phyloP scores from a whole-genome alignment of 164 flowering plant species.

The Malania oleifera region DNA sequence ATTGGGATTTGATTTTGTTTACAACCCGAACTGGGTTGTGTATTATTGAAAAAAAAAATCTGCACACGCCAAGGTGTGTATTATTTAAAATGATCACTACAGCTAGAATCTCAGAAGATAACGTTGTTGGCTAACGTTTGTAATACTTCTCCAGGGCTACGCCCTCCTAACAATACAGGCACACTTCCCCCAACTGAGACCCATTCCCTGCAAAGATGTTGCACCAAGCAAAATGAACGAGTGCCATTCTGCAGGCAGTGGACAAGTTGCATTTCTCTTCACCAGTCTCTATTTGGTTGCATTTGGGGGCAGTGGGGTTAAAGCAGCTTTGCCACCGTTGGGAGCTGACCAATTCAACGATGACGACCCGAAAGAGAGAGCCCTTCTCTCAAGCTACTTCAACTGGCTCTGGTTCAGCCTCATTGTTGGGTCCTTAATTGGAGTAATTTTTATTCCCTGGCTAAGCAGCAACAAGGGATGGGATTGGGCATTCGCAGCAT shows the following conservation, averaged over 20 bases:
- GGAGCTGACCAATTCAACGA: conserved; percentile 80
- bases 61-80: too few species aligned
- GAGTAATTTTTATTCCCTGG: conserved; percentile 63
- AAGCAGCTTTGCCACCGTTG: conserved; percentile 58
- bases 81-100: too few species aligned
- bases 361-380: conserved; percentile 42
- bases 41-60: too few species aligned
- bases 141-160: conserved; percentile 56
- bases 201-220: conserved; percentile 40
- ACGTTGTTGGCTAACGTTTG: too few species aligned
- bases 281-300: conserved; percentile 56
- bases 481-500: conserved; percentile 61
- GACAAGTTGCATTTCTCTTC: conserved; percentile 43
- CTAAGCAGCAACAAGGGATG: conserved; percentile 55
- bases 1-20: too few species aligned
- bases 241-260: conserved; percentile 36
- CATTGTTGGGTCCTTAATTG: conserved; percentile 45
- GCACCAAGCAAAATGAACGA: conserved; percentile 16
- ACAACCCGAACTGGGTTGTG: too few species aligned
- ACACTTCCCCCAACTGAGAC: conserved; percentile 45
- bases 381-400: conserved; percentile 56
- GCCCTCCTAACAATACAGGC: conserved; percentile 56
- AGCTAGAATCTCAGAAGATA: too few species aligned
- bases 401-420: conserved; percentile 64
- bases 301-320: conserved; percentile 56